Conservation (phyloP, 2,329 filamentous ascomycete species). For the Dothideomycetes sp. region DNA sequence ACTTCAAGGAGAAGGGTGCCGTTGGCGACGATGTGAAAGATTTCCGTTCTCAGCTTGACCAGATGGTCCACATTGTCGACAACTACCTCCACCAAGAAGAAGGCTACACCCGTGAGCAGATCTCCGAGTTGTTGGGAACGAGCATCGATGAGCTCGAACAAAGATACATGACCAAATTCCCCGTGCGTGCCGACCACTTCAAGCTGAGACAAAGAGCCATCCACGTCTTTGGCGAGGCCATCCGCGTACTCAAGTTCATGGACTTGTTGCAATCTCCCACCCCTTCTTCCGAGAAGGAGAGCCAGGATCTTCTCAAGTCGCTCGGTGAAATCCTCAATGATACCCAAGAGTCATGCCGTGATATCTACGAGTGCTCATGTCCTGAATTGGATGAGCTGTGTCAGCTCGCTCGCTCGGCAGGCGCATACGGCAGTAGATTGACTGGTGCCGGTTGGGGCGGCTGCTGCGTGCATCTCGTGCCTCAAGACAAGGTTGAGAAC, state of each 20-base stretch:
- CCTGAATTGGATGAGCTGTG: constrained; percentile 88
- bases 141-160: constrained; percentile 62
- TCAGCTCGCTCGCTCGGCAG: constrained; percentile 64
- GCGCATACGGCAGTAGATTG: constrained; percentile 73
- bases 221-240: constrained; percentile 85
- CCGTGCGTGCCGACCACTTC: constrained; percentile 79
- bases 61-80: constrained; percentile 60
- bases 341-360: constrained; percentile 79
- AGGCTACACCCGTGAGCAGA: constrained; percentile 82
- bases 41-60: constrained; percentile 55
- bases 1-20: constrained; percentile 51
- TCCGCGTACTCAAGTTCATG: constrained; percentile 77
- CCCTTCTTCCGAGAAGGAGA: constrained; percentile 40
- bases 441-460: constrained; percentile 97
- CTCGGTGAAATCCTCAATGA: constrained; percentile 81
- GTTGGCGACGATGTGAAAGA: constrained; percentile 41
- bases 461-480: constrained; percentile 87
- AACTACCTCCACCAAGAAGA: constrained; percentile 66
- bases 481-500: constrained; percentile 67
- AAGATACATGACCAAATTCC: constrained; percentile 78
- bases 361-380: constrained; percentile 84
- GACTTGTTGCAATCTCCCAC: constrained; percentile 51
- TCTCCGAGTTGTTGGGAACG: constrained; percentile 62
- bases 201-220: constrained; percentile 77
- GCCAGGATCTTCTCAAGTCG: constrained; percentile 57